phyloP scores from a whole-genome alignment of 106 monocot species.

The Platanthera zijinensis region DNA sequence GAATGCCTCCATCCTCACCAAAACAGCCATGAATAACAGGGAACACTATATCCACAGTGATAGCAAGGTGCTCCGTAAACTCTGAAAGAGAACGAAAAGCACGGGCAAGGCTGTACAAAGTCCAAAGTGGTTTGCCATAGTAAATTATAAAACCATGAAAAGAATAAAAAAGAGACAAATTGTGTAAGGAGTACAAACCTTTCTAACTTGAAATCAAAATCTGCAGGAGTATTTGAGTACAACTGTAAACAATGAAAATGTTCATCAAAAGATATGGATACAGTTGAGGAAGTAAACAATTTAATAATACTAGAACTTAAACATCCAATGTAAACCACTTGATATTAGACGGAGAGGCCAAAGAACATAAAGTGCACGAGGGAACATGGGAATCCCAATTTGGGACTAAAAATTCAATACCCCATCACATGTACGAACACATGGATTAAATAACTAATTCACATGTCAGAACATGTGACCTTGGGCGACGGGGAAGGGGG shows the following conservation, averaged over 20 bases:
- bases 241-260: conserved; percentile 37
- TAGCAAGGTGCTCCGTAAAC: conserved; percentile 74
- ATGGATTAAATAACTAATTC: too few species aligned
- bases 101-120: conserved; percentile 67
- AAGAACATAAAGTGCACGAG: too few species aligned
- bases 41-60: conserved; percentile 71
- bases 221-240: conserved; percentile 91
- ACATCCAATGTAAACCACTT: too few species aligned
- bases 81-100: conserved; percentile 54
- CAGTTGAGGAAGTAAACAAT: neutral
- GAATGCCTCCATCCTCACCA: conserved; percentile 96
- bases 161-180: neutral
- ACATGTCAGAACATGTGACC: too few species aligned
- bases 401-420: too few species aligned
- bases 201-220: conserved; percentile 97
- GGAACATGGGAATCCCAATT: too few species aligned
- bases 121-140: neutral
- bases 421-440: too few species aligned
- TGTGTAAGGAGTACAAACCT: conserved; percentile 36
- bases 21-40: conserved; percentile 92
- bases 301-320: too few species aligned
- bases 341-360: too few species aligned
- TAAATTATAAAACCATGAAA: neutral
- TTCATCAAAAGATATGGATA: neutral
- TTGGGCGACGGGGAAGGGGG: too few species aligned